A percentile compares a stretch with the other conserved stretches of the same genome.
phyloP scores from a whole-genome alignment of 441 rosid species.

The Geranium incanum region DNA sequence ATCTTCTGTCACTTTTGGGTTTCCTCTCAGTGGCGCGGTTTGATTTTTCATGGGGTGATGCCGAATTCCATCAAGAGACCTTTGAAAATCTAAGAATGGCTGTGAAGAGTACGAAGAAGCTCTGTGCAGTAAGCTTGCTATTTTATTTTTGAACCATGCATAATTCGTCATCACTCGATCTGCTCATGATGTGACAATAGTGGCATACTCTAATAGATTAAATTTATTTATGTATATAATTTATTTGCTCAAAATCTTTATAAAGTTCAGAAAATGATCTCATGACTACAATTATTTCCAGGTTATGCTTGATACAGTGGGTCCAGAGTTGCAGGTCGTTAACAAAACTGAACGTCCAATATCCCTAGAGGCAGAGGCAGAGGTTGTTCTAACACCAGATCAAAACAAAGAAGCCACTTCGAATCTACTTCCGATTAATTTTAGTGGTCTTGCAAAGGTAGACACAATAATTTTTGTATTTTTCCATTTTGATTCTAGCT shows the following conservation, averaged over 20 bases:
- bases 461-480: background rate
- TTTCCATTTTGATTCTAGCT: background rate
- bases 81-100: conserved; percentile 42
- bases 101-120: conserved; percentile 35
- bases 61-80: conserved; percentile 40
- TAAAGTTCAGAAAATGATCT: background rate
- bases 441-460: conserved; percentile 47
- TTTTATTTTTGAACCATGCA: background rate
- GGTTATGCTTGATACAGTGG: conserved; percentile 46
- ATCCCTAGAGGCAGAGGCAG: conserved; percentile 37
- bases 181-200: no score
- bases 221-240: no score
- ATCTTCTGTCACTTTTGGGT: conserved; percentile 12
- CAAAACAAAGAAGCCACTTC: conserved; percentile 48
- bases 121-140: conserved; percentile 38
- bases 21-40: conserved; percentile 37
- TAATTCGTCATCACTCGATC: background rate
- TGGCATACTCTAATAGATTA: no score
- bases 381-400: conserved; percentile 48
- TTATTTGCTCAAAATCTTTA: background rate
- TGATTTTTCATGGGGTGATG: conserved; percentile 47
- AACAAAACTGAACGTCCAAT: conserved; percentile 37
- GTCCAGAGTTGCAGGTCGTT: conserved; percentile 44
- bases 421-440: conserved; percentile 47
- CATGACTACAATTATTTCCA: conserved; percentile 4